phyloP scores from a whole-genome alignment of 2,329 filamentous ascomycete species.

The Colletotrichum sp. region DNA sequence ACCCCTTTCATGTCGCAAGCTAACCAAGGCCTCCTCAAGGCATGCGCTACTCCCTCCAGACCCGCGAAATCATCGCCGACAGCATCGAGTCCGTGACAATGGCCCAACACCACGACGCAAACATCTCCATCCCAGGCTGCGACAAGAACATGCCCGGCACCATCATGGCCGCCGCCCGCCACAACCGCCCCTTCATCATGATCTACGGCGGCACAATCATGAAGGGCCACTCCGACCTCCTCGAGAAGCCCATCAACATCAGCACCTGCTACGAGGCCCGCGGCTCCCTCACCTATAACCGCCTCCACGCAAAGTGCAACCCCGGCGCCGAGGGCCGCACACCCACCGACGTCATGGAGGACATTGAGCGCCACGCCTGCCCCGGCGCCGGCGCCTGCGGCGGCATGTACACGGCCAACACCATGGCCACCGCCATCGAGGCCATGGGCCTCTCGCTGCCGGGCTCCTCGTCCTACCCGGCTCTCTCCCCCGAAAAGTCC shows the following conservation, averaged over 20 bases:
- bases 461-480: constrained; percentile 84
- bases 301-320: constrained; percentile 71
- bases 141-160: constrained; percentile 98
- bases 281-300: constrained; percentile 81
- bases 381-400: constrained; percentile 70
- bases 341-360: constrained; percentile 80
- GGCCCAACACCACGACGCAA: constrained; percentile 91
- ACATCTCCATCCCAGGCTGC: constrained; percentile 90
- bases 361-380: constrained; percentile 82
- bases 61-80: constrained; percentile 91
- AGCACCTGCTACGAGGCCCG: constrained; percentile 87
- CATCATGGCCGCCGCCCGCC: constrained; percentile 87
- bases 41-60: constrained; percentile 93
- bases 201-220: constrained; percentile 93
- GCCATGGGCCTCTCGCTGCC: constrained; percentile 85
- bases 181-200: constrained; percentile 94
- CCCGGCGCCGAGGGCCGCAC: constrained; percentile 68
- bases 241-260: constrained; percentile 85
- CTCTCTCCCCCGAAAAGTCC: constrained; percentile 80
- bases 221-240: constrained; percentile 80
- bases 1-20: neutral
- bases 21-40: constrained; percentile 50
- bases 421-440: constrained; percentile 90
- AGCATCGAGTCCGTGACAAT: constrained; percentile 93
- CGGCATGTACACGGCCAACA: constrained; percentile 94